Percentiles rank a stretch among this genome's conserved stretches.
phyloP scores from a whole-genome alignment of 1,284 basidiomycete species.

The Cryptococcus sp. region DNA sequence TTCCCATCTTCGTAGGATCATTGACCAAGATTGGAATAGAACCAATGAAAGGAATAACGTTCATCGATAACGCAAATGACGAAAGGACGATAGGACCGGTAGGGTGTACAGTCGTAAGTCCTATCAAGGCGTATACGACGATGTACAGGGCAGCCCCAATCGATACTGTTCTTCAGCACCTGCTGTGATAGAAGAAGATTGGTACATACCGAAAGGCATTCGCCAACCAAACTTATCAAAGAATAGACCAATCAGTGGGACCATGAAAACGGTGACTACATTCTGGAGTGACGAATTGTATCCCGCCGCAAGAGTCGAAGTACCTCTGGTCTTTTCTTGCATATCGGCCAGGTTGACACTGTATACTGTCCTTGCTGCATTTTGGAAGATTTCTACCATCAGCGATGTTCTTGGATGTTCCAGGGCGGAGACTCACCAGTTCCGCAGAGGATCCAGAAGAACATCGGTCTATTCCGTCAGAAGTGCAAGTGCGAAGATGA shows the following conservation, averaged over 20 bases:
- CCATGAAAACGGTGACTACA: slow-evolving; percentile 44
- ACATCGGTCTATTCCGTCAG: slow-evolving; percentile 3
- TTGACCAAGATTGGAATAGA: slow-evolving; percentile 43
- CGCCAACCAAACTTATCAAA: slow-evolving; percentile 24
- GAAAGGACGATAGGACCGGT: slow-evolving; percentile 39
- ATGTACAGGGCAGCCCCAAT: slow-evolving; percentile 35
- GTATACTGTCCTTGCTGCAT: slow-evolving; percentile 37
- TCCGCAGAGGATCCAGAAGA: slow-evolving; percentile 14
- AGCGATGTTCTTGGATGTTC: not conserved
- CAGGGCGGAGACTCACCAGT: not conserved
- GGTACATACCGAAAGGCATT: slow-evolving; percentile 15
- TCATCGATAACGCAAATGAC: slow-evolving; percentile 35
- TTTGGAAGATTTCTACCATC: slow-evolving; percentile 22
- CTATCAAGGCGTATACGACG: slow-evolving; percentile 40
- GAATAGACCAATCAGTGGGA: slow-evolving; percentile 32
- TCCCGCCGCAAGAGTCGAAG: slow-evolving; percentile 35
- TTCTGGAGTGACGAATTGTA: slow-evolving; percentile 39
- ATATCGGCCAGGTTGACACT: slow-evolving; percentile 41
- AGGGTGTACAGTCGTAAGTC: slow-evolving; percentile 38
- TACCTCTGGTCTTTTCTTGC: slow-evolving; percentile 39
- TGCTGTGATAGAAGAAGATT: not conserved
- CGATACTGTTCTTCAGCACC: slow-evolving; percentile 1
- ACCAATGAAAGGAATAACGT: slow-evolving; percentile 39
- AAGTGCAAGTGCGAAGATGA: not conserved
- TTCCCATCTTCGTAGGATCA: slow-evolving; percentile 41